Conservation (phyloP, 2,329 filamentous ascomycete genomes). For the Fusarium ambrosium region DNA sequence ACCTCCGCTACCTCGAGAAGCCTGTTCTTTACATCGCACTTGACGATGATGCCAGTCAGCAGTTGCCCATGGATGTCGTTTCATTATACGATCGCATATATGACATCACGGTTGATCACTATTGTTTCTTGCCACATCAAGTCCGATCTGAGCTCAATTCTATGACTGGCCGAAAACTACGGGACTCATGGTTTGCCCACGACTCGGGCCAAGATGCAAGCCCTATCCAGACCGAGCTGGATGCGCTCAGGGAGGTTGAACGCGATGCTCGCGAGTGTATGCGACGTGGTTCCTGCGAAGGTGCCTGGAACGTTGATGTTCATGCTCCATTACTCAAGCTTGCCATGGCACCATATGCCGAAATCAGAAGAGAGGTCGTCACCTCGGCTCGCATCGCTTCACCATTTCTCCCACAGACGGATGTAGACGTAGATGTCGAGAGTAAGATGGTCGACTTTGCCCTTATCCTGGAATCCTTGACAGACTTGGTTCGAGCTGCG, state of each 20-base stretch:
- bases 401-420: constrained; percentile 16
- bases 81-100: background rate
- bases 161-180: background rate
- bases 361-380: constrained; percentile 4
- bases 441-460: constrained; percentile 20
- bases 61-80: background rate
- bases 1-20: background rate
- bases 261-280: background rate
- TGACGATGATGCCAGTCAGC: background rate
- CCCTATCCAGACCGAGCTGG: background rate
- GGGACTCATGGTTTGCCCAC: background rate
- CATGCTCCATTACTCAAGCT: constrained; percentile 17
- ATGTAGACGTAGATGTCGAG: constrained; percentile 2
- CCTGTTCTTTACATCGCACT: background rate
- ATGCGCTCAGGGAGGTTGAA: background rate
- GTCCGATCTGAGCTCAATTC: background rate
- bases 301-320: constrained; percentile 13
- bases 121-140: background rate
- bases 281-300: background rate
- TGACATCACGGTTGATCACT: background rate
- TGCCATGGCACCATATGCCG: constrained; percentile 11
- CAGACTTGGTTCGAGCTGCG: background rate
- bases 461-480: background rate
- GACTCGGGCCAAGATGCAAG: background rate
- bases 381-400: constrained; percentile 15